Base-by-base conservation (phyloP, 352 stramenopile species). In the Phytophthora multivora region DNA sequence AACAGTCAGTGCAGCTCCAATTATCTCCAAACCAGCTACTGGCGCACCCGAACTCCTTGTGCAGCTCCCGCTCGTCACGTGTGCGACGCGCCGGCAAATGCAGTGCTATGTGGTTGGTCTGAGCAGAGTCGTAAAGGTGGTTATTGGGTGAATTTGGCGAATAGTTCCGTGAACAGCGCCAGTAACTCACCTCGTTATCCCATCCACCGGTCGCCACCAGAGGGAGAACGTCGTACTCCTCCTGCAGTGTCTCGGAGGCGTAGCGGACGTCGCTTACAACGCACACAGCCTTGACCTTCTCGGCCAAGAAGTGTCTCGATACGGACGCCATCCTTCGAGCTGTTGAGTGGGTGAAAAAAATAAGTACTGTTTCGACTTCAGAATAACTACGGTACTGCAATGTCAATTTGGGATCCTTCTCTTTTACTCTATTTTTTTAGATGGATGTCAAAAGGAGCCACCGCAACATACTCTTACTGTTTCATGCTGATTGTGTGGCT, bases 261-360 rank as follows among this genome's bases (percentile, higher is more conserved):
- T 67, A 75, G 36, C 57, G 69, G 21, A 86, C 74, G 61, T 89
- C 79, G 49, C 77, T 86, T 48, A 90, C 64, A 40, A 90, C 80
- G 59, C 75, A 86, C 47, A 91, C 45, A 39, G 83, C 70, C 35
- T 74, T 71, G 25, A 86, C 69, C 62, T 87, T 89, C 55, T 88
- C 80, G 43, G 68, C 67, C 58, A 88, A 73, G 45, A 88, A 89
- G 63, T 89, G 83, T 59, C 73, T 91, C 33, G 80, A 88, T 46
- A 64, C 51, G 40, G 59, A 52, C 11, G 60, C 61, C 57, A 59
- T 86, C 53, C 78, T 67, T 19, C 8, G 6, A 19, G 33, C 12
- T 69, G 36, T 45, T 52, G 31, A 46, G 18, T 56, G 49, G 26
- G 11, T 36, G 9, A 0, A 19, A 23, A 26, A 18, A 8, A n/a